Base-by-base conservation (phyloP, 2,329 filamentous ascomycete species). In the Fusarium sp. region DNA sequence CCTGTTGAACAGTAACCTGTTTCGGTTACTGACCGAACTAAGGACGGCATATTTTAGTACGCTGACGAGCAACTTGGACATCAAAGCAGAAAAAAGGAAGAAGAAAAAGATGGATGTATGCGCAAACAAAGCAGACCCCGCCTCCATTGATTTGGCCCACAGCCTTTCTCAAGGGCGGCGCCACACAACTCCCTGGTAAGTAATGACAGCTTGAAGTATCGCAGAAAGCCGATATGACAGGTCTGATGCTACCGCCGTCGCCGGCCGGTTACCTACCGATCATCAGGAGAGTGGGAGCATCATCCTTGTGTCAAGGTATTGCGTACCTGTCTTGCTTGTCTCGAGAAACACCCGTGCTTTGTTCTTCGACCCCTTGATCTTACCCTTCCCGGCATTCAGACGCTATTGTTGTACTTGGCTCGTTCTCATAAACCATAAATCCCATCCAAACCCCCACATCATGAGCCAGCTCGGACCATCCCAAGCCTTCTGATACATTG, bases 171-270 rank as follows among this genome's bases (percentile, higher is more conserved):
- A 62, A 72, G 63, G 69, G 69, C 62, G 54, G 68, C 72, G 71
- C 72, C 72, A 74, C 70, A 40, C 64, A 69, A 36, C 55, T 68
- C 61, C 63, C 57, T 71, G 69, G 61, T 54, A 67, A 62, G 67
- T 54, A 72, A 68, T 73, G 71, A 66, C 70, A 70, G 63, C 69
- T 66, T 65, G 42, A 58, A 71, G 76, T 76, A 72, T 77, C 72
- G 77, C 72, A 74, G 67, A 63, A 68, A 63, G 62, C 42, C 68
- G 72, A 79, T 78, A 74, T 79, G 77, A 79, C 77, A 79, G 71
- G 78, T 79, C 78, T 78, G 58, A 51, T 72, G 54, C 56, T 44
- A 57, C 62, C 45, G 64, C 62, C 69, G 59, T 56, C 72, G 75
- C 69, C 68, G 63, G 63, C 58, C 69, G 66, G 72, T 58, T 70